A percentile compares a stretch with the other conserved stretches of the same genome.
These are phyloP conservation scores for Iberis pinnata DNA, from an alignment of 345 rosid genomes.

Conservation along the genomic window DNA sequence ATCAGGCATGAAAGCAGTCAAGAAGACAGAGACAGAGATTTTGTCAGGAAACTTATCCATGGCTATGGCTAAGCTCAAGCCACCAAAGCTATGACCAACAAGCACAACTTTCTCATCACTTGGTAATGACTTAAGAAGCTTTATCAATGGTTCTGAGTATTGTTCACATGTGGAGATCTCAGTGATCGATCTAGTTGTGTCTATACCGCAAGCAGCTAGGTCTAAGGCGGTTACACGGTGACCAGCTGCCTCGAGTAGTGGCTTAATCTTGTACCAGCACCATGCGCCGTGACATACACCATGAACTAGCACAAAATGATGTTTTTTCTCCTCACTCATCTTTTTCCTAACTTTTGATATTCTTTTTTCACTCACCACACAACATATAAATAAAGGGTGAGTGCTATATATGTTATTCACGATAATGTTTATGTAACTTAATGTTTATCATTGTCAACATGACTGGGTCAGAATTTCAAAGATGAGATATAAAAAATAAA, in stretches of 20 bases:
- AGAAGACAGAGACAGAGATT: constrained; percentile 24
- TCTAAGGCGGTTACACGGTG: constrained; percentile 44
- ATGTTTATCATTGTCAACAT: too few species aligned
- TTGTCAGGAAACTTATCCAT: constrained; percentile 33
- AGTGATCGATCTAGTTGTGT: constrained; percentile 33
- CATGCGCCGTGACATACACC: constrained; percentile 59
- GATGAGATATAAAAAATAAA: too few species aligned
- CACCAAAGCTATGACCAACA: constrained; percentile 71
- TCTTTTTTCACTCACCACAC: not conserved
- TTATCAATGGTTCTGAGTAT: constrained; percentile 45
- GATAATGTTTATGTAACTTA: not conserved
- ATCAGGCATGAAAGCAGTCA: constrained; percentile 34
- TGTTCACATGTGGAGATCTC: constrained; percentile 36
- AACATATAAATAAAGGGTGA: not conserved
- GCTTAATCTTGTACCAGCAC: constrained; percentile 65
- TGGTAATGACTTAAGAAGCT: constrained; percentile 31
- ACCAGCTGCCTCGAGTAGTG: constrained; percentile 38
- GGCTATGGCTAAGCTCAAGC: constrained; percentile 44
- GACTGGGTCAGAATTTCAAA: too few species aligned
- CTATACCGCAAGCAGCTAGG: constrained; percentile 47
- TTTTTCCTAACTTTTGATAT: not conserved
- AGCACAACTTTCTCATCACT: constrained; percentile 41
- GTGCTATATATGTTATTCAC: too few species aligned
- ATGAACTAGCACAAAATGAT: constrained; percentile 55
- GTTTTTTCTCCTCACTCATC: constrained; percentile 19